Conservation (phyloP, 2,329 filamentous ascomycete genomes). For the Cladophialophora yegresii region DNA sequence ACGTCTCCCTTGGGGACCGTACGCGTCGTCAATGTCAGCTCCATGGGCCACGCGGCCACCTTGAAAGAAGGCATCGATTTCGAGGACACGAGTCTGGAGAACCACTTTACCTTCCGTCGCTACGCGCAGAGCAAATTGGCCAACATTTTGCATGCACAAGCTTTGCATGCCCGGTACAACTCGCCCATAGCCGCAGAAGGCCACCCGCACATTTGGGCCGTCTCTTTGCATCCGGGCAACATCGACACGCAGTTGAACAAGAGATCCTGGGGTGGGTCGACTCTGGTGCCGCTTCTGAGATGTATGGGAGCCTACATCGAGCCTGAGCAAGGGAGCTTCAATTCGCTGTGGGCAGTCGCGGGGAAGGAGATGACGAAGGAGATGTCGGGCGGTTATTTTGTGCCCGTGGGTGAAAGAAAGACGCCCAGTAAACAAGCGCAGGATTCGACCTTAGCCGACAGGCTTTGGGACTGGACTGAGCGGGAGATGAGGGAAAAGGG, state of each 20-base stretch:
- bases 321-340: constrained; percentile 44
- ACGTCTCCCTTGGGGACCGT: constrained; percentile 31
- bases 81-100: constrained; percentile 40
- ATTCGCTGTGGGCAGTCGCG: constrained; percentile 40
- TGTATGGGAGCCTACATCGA: constrained; percentile 19
- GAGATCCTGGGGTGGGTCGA: constrained; percentile 17
- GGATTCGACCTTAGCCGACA: constrained; percentile 40
- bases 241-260: constrained; percentile 44
- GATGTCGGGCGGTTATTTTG: constrained; percentile 46
- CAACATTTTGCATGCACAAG: constrained; percentile 44
- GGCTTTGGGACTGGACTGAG: constrained; percentile 50
- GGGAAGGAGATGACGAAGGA: constrained; percentile 39
- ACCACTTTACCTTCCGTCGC: constrained; percentile 40
- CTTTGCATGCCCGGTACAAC: constrained; percentile 40
- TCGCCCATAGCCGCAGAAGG: background rate
- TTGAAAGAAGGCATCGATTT: constrained; percentile 43
- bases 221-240: constrained; percentile 49
- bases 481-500: constrained; percentile 36
- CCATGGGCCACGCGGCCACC: constrained; percentile 38
- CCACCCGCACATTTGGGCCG: constrained; percentile 38
- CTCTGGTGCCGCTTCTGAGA: constrained; percentile 11
- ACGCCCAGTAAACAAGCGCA: constrained; percentile 39
- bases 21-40: constrained; percentile 40
- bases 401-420: constrained; percentile 42
- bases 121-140: constrained; percentile 54